Evolutionary conservation across 306 rosid genomes (phyloP).

Genomic region (Ceratonia siliqua): DNA sequence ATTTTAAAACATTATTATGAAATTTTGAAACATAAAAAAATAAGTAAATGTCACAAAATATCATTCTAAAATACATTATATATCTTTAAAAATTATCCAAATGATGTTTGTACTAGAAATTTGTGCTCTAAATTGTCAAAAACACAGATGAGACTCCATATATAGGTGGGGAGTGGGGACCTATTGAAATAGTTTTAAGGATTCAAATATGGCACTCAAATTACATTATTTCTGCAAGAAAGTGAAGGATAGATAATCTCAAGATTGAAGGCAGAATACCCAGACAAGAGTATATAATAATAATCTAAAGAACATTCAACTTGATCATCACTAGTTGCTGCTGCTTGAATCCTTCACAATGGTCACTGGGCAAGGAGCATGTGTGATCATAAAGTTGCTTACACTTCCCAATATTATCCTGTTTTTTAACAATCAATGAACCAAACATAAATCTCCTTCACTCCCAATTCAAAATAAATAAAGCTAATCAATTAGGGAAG

Average conservation of each 20-base stretch:
- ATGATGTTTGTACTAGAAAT: too few species aligned
- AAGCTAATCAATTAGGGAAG: not conserved
- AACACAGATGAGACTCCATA: too few species aligned
- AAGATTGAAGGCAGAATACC: not conserved
- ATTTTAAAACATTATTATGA: too few species aligned
- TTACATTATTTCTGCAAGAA: not conserved
- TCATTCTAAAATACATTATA: too few species aligned
- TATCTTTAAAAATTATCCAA: too few species aligned
- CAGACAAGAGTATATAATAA: not conserved
- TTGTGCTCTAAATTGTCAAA: too few species aligned
- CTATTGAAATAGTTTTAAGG: too few species aligned
- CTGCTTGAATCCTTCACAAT: slow-evolving; percentile 63
- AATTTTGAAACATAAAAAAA: too few species aligned
- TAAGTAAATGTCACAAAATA: too few species aligned
- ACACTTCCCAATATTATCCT: slow-evolving; percentile 91
- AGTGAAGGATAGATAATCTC: not conserved
- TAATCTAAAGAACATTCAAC: not conserved
- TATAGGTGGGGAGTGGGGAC: too few species aligned
- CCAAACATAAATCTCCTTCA: not conserved
- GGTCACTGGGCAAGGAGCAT: slow-evolving; percentile 82
- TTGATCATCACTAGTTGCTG: slow-evolving; percentile 21
- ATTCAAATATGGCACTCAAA: not conserved
- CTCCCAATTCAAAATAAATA: not conserved
- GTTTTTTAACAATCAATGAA: slow-evolving; percentile 25
- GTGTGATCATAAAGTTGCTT: slow-evolving; percentile 68